Conservation (phyloP, 148 eudicot species). For the Chenopodium quinoa region DNA sequence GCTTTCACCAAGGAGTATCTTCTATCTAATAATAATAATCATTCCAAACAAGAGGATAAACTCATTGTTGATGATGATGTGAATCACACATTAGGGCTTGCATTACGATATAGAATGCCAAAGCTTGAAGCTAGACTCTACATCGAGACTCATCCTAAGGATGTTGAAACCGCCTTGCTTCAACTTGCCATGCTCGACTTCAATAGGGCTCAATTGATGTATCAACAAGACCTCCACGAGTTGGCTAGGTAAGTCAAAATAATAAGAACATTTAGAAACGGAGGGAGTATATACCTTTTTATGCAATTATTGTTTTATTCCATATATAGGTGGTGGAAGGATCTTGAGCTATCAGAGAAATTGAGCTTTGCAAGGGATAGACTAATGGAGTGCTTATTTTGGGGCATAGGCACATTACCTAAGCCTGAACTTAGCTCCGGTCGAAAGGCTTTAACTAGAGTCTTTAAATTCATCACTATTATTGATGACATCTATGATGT, state of each 20-base stretch:
- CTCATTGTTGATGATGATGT: not conserved
- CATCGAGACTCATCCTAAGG: not conserved
- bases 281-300: too few relatives aligned
- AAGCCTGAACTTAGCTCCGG: conserved; percentile 19
- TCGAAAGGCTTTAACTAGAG: conserved; percentile 23
- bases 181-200: conserved; percentile 29
- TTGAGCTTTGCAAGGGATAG: conserved; percentile 26
- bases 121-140: conserved; percentile 12
- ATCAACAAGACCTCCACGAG: conserved; percentile 24
- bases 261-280: too few relatives aligned
- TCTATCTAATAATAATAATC: not conserved
- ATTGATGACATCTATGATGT: conserved; percentile 40
- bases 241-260: conserved; percentile 20
- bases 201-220: conserved; percentile 20
- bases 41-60: too few relatives aligned
- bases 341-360: not conserved
- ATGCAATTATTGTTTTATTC: too few relatives aligned
- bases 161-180: not conserved
- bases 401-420: conserved; percentile 2
- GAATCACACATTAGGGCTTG: conserved; percentile 18
- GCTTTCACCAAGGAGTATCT: conserved; percentile 11
- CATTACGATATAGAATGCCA: conserved; percentile 10
- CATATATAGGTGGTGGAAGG: conserved; percentile 23
- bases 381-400: conserved; percentile 15
- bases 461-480: not conserved